Base-by-base conservation (phyloP, 1,284 basidiomycete species). In the Moesziomyces antarcticus region DNA sequence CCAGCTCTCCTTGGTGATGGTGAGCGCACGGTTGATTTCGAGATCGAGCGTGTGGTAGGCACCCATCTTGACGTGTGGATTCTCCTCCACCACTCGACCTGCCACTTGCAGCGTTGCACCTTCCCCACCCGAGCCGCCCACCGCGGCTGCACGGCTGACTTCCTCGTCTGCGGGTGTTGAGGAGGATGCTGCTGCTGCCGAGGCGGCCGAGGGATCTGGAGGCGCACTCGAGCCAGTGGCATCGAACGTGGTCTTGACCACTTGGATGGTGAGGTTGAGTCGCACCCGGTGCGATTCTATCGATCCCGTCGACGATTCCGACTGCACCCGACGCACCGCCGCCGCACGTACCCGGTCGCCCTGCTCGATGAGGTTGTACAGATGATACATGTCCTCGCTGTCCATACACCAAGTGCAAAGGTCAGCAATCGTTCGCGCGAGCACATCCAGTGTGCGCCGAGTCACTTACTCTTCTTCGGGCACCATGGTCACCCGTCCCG, bases 381-480 rank as follows among this genome's bases (percentile, higher is more conserved):
- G 88, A 87, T 99, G 96, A 93, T 96, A 99, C 91, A 99, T 97
- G 85, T 99, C 97, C 86, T 99, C 97, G 78, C 80, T 82, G 53
- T 30, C 25, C 4, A 41, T 25, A 25, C 25, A 13, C 35, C 35
- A 35, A 27, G 20, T 37, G 51, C 27, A n/a, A 43, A 30, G 20
- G 41, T 20, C 16, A n/a, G 21, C 16, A 7, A 25, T 21, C 21
- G 25, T 14, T 4, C 22, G 24, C 22, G 21, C 21, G 21, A n/a
- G 41, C 20, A 21, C 27, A 40, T 18, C 33, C 25, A 18, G 20
- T 33, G 16, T 37, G 14, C 24, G 22, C 21, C 21, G 30, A 25
- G 21, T n/a, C 22, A 79, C 80, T 68, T 55, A 82, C 80, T 83
- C 82, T 58, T 80, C 79, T 50, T 83, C 81, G 7, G 82, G 82